A percentile compares a stretch with the other conserved stretches of the same genome.
Evolutionary conservation across 164 flowering plant genomes (phyloP).

Genomic region (Vitis amurensis): DNA sequence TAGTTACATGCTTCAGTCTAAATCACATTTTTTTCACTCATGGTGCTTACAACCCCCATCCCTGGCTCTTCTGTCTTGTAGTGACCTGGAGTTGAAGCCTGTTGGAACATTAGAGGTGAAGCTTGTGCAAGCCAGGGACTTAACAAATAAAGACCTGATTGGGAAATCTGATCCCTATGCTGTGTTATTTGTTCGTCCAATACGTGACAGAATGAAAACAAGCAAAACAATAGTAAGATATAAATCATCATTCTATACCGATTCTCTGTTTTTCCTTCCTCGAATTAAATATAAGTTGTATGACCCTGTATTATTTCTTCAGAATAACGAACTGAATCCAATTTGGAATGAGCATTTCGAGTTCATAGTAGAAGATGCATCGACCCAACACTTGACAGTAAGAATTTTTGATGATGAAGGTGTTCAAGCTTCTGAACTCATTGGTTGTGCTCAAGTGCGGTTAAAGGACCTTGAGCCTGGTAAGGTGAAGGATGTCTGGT

Average conservation of each 20-base stretch:
- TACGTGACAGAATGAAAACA: conserved; percentile 70
- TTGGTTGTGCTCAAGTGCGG: conserved; percentile 77
- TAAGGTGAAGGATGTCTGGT: conserved; percentile 92
- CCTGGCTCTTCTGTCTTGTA: conserved; percentile 17
- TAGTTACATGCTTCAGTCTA: neutral
- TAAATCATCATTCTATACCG: neutral
- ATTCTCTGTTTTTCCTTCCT: neutral
- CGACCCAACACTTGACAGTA: conserved; percentile 84
- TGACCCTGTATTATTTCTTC: conserved; percentile 15
- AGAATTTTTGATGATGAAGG: conserved; percentile 94
- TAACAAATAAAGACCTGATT: conserved; percentile 84
- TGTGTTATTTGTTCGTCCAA: conserved; percentile 72
- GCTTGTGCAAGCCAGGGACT: conserved; percentile 91
- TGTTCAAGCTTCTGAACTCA: conserved; percentile 75
- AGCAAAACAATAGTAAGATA: conserved; percentile 83
- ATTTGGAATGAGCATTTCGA: conserved; percentile 98
- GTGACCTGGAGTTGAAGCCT: conserved; percentile 93
- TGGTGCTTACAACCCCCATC: neutral
- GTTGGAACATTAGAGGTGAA: conserved; percentile 91
- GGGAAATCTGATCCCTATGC: conserved; percentile 99
- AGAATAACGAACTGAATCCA: conserved; percentile 91
- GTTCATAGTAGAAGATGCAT: conserved; percentile 83
- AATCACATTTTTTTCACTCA: neutral
- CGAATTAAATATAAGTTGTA: neutral
- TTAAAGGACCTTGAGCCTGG: conserved; percentile 83